A percentile compares a stretch with the other conserved stretches of the same genome.
These are phyloP conservation scores for Agrocybe pediades DNA, from an alignment of 768 basidiomycete genomes.

Conservation along the genomic window DNA sequence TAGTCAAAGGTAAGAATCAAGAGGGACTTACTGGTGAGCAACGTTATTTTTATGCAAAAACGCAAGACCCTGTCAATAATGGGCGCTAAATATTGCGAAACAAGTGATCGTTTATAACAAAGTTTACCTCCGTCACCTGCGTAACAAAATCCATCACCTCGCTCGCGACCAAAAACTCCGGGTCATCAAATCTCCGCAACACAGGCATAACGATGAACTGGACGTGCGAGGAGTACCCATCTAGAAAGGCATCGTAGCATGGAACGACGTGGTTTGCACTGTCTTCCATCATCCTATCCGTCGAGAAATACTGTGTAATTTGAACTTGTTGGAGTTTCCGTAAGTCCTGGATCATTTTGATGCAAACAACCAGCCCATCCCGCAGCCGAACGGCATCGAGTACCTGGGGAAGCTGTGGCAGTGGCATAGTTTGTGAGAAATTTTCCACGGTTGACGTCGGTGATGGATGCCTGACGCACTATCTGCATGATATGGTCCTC, in stretches of 20 bases:
- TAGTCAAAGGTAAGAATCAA: neutral
- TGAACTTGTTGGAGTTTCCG: conserved; percentile 23
- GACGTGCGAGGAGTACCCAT: conserved; percentile 18
- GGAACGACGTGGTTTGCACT: conserved; percentile 27
- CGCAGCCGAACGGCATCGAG: conserved; percentile 25
- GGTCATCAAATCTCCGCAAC: conserved; percentile 36
- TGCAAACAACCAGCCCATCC: conserved; percentile 28
- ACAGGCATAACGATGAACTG: conserved; percentile 39
- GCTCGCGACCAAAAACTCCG: conserved; percentile 25
- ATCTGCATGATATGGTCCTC: conserved; percentile 30
- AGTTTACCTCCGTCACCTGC: conserved; percentile 28
- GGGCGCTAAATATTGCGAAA: conserved; percentile 8
- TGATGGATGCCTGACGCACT: conserved; percentile 15
- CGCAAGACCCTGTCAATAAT: conserved; percentile 25
- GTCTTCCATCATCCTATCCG: conserved; percentile 19
- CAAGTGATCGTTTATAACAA: neutral
- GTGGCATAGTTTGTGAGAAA: neutral
- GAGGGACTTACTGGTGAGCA: conserved; percentile 29
- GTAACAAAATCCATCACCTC: conserved; percentile 34
- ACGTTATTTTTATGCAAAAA: conserved; percentile 33
- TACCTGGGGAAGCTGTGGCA: conserved; percentile 25
- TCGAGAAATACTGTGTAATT: conserved; percentile 26
- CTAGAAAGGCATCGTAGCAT: conserved; percentile 23
- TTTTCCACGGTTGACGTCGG: neutral
- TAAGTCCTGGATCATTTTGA: conserved; percentile 27